Evolutionary conservation across 371 early-diverging fungal species (phyloP), one percentile per base, ranked within the genome.

Genomic region (Circinella umbellata): DNA sequence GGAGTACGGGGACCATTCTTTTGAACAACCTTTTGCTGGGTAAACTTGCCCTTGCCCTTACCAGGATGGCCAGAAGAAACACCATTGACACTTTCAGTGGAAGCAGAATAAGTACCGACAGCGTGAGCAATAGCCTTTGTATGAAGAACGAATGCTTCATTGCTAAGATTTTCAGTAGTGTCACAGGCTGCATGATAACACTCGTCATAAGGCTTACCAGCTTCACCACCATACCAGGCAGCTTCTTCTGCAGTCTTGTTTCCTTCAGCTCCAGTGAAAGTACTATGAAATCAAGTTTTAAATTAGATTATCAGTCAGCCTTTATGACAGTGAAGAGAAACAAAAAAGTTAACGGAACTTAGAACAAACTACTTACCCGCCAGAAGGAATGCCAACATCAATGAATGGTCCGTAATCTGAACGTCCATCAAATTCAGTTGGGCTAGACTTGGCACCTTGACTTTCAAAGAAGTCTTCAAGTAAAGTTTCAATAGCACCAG

Each of bases 211-310:
- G 89, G 83, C 3, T 87, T 86, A 61, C 89, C 86, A 1, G 91
- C 89, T 63, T 91, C 66, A 7, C 93, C 93, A 38, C 93, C 92
- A 69, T 89, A 90, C 47, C 69, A 66, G 15, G 65, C 73, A 7
- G 86, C 85, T 68, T 88, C 74, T 36, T 83, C 81, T 38, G 71
- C 79, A 1, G 87, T 86, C 82, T 92, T 93, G 64, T 82, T 68
- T 54, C 83, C 86, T 37, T 86, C 83, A 7, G 89, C 90, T 18
- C 93, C 93, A 1, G 91, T 90, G 53, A 88, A 75, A 60, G 90
- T 68, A 46, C 92, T 27, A 27, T 27, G 27, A 27, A 27, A 27
- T 27, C 27, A 27, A 27, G 27, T 27, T 27, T 27, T 27, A 27
- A 27, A 2, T 27, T 27, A 27, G 2, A 27, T 27, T 27, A 27